phyloP scores from a whole-genome alignment of 2,329 filamentous ascomycete genomes.

The Teratosphaeria pseudoeucalypti region DNA sequence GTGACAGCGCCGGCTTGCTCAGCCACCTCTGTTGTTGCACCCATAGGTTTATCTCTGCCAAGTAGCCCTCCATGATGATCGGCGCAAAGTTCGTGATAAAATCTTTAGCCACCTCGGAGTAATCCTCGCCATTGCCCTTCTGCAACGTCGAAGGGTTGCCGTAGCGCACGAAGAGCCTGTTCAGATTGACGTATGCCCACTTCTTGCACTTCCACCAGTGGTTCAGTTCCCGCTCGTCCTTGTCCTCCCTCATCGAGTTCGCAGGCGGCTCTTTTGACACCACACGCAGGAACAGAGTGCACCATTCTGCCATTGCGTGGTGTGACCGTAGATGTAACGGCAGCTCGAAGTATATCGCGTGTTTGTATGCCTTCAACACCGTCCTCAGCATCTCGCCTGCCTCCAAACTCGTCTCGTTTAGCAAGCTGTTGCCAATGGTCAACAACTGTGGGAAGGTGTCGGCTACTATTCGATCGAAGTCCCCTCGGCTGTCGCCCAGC shows the following conservation, averaged over 20 bases:
- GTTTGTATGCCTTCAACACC: conserved; percentile 93
- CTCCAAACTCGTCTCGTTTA: conserved; percentile 84
- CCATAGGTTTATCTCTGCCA: conserved; percentile 94
- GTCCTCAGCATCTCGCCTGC: conserved; percentile 94
- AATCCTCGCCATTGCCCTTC: conserved; percentile 64
- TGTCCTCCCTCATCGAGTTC: conserved; percentile 65
- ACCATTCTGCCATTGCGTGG: conserved; percentile 85
- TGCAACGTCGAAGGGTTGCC: conserved; percentile 72
- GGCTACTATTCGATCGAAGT: conserved; percentile 92
- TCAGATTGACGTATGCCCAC: conserved; percentile 97
- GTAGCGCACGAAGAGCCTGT: conserved; percentile 87
- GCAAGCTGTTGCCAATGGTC: conserved; percentile 75
- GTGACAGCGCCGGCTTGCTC: conserved; percentile 85
- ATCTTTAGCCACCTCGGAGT: conserved; percentile 73
- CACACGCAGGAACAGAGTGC: conserved; percentile 83
- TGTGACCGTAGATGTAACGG: conserved; percentile 67
- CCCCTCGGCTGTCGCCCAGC: conserved; percentile 65
- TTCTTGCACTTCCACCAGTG: conserved; percentile 99
- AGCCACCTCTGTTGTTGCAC: conserved; percentile 90
- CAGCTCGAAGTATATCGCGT: conserved; percentile 90
- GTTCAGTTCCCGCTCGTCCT: conserved; percentile 79
- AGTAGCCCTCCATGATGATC: conserved; percentile 90
- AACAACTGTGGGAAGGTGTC: conserved; percentile 81
- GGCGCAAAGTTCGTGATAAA: conserved; percentile 89
- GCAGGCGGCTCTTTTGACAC: conserved; percentile 76